Percentiles rank a stretch among this genome's conserved stretches.
phyloP scores from a whole-genome alignment of 352 stramenopile species.

The Blastocystis sp. region DNA sequence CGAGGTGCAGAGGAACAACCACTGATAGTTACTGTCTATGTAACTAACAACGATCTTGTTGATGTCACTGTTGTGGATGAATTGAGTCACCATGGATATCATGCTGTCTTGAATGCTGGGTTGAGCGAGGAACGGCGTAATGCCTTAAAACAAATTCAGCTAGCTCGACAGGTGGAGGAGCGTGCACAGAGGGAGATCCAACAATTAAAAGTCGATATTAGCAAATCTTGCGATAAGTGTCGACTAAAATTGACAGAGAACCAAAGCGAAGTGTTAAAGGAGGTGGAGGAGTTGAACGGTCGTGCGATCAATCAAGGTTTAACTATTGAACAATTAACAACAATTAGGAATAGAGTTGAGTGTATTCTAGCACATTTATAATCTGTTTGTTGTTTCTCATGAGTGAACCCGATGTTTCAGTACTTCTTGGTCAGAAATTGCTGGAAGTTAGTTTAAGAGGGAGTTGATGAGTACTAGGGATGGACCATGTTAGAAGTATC shows the following conservation, averaged over 20 bases:
- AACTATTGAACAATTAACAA: not conserved
- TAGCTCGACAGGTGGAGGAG: too few relatives aligned
- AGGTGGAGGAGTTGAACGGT: not conserved
- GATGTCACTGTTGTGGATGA: not conserved
- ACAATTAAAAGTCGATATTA: too few relatives aligned
- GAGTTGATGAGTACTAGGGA: not conserved
- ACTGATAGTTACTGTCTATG: not conserved
- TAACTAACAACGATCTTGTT: not conserved
- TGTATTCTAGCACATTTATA: not conserved
- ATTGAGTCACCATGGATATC: not conserved
- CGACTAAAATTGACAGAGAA: too few relatives aligned
- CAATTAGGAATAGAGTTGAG: not conserved
- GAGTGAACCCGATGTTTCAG: not conserved
- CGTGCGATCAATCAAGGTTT: not conserved
- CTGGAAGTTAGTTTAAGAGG: not conserved
- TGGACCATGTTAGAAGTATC: slow-evolving; percentile 25
- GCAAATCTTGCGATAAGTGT: too few relatives aligned
- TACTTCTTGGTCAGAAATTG: slow-evolving; percentile 24
- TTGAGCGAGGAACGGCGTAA: not conserved
- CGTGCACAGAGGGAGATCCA: too few relatives aligned
- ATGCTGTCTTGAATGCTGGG: not conserved
- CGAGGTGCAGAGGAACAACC: not conserved
- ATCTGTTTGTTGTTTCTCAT: slow-evolving; percentile 9
- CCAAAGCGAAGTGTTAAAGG: too few relatives aligned
- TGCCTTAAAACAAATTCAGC: not conserved